Evolutionary conservation across 257 asterid species (phyloP), one percentile per base, ranked within the genome.

Genomic region (Capsicum chinense): DNA sequence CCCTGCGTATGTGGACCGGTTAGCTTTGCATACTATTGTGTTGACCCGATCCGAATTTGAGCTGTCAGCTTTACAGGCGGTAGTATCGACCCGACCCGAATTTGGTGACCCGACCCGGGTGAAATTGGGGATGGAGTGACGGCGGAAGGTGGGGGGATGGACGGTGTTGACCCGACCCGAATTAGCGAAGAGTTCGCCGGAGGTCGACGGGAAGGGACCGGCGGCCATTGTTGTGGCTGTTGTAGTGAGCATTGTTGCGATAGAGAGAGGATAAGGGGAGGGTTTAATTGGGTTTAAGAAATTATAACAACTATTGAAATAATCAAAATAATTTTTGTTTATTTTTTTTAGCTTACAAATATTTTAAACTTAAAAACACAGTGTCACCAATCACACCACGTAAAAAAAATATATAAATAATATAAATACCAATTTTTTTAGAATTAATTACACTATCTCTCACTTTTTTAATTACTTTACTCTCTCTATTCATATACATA

Each of bases 1-100:
- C 8, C 56, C 44, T 26, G 33, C 33, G 89, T 94, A 95, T 0
- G 89, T 86, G 37, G 98, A 91, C 3, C 98, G 90, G 67, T 92
- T 91, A 33, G 92, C 94, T 79, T 95, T 87, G 90, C 98, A 26
- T 26, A 26, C 33, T 26, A 26, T 26, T 0, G 33, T 26, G 33
- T 26, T 26, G 33, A 26, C 1, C 33, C 33, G 33, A 26, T 1
- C 33, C 33, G 33, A 26, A 26, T 26, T 26, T 1, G 33, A 26
- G 2, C 33, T 26, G 33, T 26, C 33, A 26, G 2, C 33, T 26
- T 26, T 26, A 95, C 33, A 97, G 84, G 44, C 44, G 19, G 86
- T 50, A 66, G 44, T 39, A 3, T 87, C 90, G 79, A 89, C 83
- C 3, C 97, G 88, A 26, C 47, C 14, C 13, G 74, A 12, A 63